These are phyloP conservation scores for Viola pubescens DNA, from an alignment of 441 rosid species.

Conservation along the genomic window DNA sequence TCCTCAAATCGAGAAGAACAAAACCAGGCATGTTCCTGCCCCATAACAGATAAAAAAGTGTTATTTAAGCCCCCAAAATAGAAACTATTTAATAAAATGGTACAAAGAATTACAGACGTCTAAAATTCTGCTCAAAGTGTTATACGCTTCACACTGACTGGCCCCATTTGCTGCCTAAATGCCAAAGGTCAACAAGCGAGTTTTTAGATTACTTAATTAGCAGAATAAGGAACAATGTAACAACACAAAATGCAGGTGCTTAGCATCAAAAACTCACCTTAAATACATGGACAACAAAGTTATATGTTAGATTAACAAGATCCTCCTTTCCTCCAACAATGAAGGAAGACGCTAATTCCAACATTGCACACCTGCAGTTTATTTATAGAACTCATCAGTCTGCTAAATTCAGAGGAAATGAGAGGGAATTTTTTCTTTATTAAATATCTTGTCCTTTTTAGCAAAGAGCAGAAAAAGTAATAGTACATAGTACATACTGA, in stretches of 20 bases:
- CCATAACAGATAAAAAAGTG: conserved; percentile 17
- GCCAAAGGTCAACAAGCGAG: conserved; percentile 19
- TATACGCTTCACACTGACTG: conserved; percentile 60
- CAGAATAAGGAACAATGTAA: not conserved
- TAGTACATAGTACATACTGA: no score
- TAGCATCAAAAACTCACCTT: conserved; percentile 30
- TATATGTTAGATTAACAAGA: conserved; percentile 58
- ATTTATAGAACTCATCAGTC: conserved; percentile 1
- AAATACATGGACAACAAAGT: conserved; percentile 45
- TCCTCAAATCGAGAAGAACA: conserved; percentile 57
- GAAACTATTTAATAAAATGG: conserved; percentile 5
- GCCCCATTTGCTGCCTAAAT: conserved; percentile 45
- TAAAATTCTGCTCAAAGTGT: conserved; percentile 57
- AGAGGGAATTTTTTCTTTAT: not conserved
- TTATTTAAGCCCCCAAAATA: conserved; percentile 11
- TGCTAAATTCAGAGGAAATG: not conserved
- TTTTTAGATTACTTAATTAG: conserved; percentile 6
- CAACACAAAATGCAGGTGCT: not conserved
- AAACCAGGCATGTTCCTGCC: conserved; percentile 77
- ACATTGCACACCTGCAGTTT: conserved; percentile 44
- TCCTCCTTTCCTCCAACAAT: conserved; percentile 69
- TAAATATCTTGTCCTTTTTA: no score
- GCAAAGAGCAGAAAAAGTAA: no score
- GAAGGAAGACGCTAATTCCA: conserved; percentile 70
- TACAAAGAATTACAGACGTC: conserved; percentile 39